Base-by-base conservation (phyloP, 768 basidiomycete genomes). In the Xanthoconium stramineum region DNA sequence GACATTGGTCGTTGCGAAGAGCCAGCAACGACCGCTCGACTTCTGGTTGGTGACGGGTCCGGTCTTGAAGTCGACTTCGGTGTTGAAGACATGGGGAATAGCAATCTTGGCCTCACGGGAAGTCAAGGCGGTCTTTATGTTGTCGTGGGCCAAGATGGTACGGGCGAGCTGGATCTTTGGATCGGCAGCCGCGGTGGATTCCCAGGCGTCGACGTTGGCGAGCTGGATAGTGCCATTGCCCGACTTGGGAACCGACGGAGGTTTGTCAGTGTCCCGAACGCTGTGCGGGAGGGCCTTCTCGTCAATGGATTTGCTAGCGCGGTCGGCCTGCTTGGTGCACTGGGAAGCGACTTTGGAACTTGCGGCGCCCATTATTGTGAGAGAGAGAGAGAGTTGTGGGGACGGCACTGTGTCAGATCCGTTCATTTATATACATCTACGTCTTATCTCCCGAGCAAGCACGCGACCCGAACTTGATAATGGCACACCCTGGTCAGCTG, bases 1-100 rank as follows among this genome's bases (percentile, higher is more conserved):
- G 28, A 93, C 82, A 71, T 93, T 92, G 58, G 92, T 94, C 8
- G 91, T 90, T 3, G 94, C 91, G 69, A 98, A 98, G 9, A 97
- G 78, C 95, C 96, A 98, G 76, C 95, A 98, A 46, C 95, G 78
- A 1, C 95, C 95, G 55, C 87, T 90, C 67, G 80, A 84, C 75
- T 85, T 89, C 81, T 96, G 94, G 72, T 88, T 83, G 13, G 92
- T 94, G 60, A 94, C 76, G 11, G 93, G 93, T 2, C 80, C 83
- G 2, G 92, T 85, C 78, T 90, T 89, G 74, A 88, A 88, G 52
- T 86, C 87, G 20, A 97, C 66, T 58, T 83, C 77, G 61, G 84
- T 79, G 71, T 94, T 95, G 79, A 95, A 97, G 50, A 95, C 79
- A 69, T 91, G 89, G 44, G 78, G 73, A 66, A 90, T 86, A 3